Base-by-base conservation (phyloP, 1,284 basidiomycete genomes). In the Cystobasidium sp. region DNA sequence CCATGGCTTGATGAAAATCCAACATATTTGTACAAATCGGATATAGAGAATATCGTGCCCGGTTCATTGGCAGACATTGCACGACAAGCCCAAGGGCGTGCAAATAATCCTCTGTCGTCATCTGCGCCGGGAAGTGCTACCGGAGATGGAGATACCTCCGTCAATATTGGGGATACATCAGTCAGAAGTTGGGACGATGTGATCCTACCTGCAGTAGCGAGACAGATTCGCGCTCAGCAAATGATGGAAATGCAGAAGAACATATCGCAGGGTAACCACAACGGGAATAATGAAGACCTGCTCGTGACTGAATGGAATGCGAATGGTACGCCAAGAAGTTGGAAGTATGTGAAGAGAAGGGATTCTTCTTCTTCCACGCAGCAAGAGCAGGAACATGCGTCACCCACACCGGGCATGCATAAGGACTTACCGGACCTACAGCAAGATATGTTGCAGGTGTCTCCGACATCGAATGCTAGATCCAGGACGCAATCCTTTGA, bases 211-310 rank as follows among this genome's bases (percentile, higher is more conserved):
- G 63, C 70, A 18, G 70, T 73, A 31, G 70, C 70, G 12, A 73
- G 66, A 24, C 70, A 73, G 63, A 73, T 73, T 12, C 62, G 70
- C 9, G 70, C 70, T 4, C 70, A 66, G 37, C 70, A 73, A 22
- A 52, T 61, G 5, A 14, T 58, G 14, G 66, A 56, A 44, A 37
- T 51, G 39, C 66, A 68, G 52, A 56, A 68, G 43, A 47, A 56
- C 46, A 39, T 31, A 31, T 31, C 61, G n/a, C 1, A 61, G 22
- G 8, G 31, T 0, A 14, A 9, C 3, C n/a, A 12, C 4, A 8
- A 46, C 20, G 59, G 56, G 14, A 39, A 55, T 16, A 51, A 72
- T n/a, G 61, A 53, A 8, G 43, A 66, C 18, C 20, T 59, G 39
- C 63, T 65, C 22, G 59, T 71, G 5, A 71, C 69, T 10, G 59